A percentile compares a stretch with the other conserved stretches of the same genome.
These are phyloP conservation scores for Pholiota conissans DNA, from an alignment of 768 basidiomycete genomes.

Conservation along the genomic window DNA sequence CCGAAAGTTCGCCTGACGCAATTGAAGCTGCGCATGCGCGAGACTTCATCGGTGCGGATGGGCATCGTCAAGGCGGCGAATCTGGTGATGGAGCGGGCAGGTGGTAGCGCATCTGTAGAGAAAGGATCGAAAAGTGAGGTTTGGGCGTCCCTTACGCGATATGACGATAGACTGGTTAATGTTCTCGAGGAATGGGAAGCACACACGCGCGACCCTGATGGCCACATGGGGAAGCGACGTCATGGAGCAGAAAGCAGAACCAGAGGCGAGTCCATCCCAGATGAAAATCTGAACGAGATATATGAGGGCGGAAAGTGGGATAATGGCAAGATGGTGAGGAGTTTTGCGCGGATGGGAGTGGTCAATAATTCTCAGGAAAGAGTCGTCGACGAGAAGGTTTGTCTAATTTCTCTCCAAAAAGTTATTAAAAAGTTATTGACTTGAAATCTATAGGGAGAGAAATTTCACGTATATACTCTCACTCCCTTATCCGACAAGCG, in stretches of 20 bases:
- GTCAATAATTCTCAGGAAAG: slow-evolving; percentile 30
- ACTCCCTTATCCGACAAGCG: slow-evolving; percentile 43
- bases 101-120: slow-evolving; percentile 15
- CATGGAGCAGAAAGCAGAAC: slow-evolving; percentile 31
- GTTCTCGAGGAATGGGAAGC: slow-evolving; percentile 63
- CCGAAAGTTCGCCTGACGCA: slow-evolving; percentile 57
- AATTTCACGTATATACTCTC: slow-evolving; percentile 44
- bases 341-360: slow-evolving; percentile 65
- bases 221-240: slow-evolving; percentile 32
- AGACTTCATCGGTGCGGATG: slow-evolving; percentile 49
- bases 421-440: background rate
- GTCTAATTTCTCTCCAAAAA: slow-evolving; percentile 1
- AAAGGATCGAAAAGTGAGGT: slow-evolving; percentile 37
- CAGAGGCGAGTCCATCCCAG: slow-evolving; percentile 20
- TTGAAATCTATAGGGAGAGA: slow-evolving; percentile 33
- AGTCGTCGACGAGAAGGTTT: slow-evolving; percentile 34
- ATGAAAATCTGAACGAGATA: slow-evolving; percentile 36
- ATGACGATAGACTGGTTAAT: slow-evolving; percentile 70
- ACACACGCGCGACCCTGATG: slow-evolving; percentile 42
- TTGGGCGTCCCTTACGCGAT: slow-evolving; percentile 81
- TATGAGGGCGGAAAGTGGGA: slow-evolving; percentile 69
- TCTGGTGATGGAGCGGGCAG: slow-evolving; percentile 45
- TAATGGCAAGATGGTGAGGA: slow-evolving; percentile 72
- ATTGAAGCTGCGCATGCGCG: slow-evolving; percentile 61
- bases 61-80: slow-evolving; percentile 60